Percentiles rank a stretch among this genome's conserved stretches.
phyloP scores from a whole-genome alignment of 768 basidiomycete species.

The Phylloporus sp. region DNA sequence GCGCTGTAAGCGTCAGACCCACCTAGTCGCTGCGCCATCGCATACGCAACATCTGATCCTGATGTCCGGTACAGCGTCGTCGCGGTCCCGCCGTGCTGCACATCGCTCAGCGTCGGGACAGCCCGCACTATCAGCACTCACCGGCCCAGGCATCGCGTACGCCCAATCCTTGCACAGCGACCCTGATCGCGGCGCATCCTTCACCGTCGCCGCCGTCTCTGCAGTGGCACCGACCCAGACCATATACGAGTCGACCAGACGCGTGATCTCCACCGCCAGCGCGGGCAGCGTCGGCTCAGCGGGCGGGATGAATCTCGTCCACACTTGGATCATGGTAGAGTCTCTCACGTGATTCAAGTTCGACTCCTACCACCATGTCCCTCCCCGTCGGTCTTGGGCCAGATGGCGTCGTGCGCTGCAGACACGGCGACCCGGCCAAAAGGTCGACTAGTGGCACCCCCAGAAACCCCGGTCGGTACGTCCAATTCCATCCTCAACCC shows the following conservation, averaged over 20 bases:
- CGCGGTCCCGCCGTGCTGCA: slow-evolving; percentile 34
- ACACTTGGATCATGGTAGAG: slow-evolving; percentile 36
- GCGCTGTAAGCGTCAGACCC: slow-evolving; percentile 24
- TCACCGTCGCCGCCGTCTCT: slow-evolving; percentile 39
- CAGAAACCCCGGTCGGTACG: slow-evolving; percentile 37
- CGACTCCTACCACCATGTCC: slow-evolving; percentile 4
- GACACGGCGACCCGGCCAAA: slow-evolving; percentile 26
- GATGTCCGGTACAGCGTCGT: slow-evolving; percentile 64
- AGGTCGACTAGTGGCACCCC: slow-evolving; percentile 28
- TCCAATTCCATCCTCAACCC: not conserved
- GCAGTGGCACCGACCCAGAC: slow-evolving; percentile 72
- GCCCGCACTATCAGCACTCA: slow-evolving; percentile 12
- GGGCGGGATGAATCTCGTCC: slow-evolving; percentile 47
- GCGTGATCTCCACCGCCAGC: slow-evolving; percentile 63
- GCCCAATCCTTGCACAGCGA: slow-evolving; percentile 74
- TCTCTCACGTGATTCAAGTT: slow-evolving; percentile 21
- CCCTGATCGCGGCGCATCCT: slow-evolving; percentile 51
- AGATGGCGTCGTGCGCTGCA: slow-evolving; percentile 35
- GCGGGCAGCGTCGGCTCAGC: slow-evolving; percentile 50
- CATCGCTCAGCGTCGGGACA: slow-evolving; percentile 1
- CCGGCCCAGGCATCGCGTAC: slow-evolving; percentile 63
- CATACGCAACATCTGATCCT: slow-evolving; percentile 56
- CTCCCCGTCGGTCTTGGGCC: slow-evolving; percentile 9
- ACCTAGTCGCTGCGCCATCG: slow-evolving; percentile 84
- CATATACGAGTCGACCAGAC: slow-evolving; percentile 73